Conservation (phyloP, 768 basidiomycete genomes). For the Suillus occidentalis region DNA sequence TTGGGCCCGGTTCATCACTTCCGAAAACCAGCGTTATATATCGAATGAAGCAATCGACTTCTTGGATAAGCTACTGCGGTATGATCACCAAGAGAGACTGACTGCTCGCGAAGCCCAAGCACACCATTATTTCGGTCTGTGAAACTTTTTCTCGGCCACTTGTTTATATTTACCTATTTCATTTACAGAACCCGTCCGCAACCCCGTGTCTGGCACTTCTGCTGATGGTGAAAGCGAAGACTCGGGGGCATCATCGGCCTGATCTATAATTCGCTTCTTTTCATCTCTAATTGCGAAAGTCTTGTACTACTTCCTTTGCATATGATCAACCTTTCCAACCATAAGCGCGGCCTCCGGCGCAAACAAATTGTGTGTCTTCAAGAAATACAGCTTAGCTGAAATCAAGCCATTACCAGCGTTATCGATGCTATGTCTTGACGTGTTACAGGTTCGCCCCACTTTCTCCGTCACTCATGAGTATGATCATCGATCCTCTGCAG, state of each 20-base stretch:
- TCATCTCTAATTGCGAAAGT: slow-evolving; percentile 26
- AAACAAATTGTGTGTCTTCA: slow-evolving; percentile 21
- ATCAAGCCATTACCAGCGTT: neutral
- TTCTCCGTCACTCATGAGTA: neutral
- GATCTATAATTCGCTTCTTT: slow-evolving; percentile 23
- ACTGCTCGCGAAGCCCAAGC: slow-evolving; percentile 92
- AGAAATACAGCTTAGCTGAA: neutral
- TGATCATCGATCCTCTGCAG: slow-evolving; percentile 14
- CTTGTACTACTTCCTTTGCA: slow-evolving; percentile 34
- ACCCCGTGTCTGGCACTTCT: slow-evolving; percentile 39
- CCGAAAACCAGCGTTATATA: slow-evolving; percentile 94
- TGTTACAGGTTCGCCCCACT: slow-evolving; percentile 42
- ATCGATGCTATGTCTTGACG: slow-evolving; percentile 47
- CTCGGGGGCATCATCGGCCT: slow-evolving; percentile 34
- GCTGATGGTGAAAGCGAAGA: slow-evolving; percentile 66
- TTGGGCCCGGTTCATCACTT: slow-evolving; percentile 94
- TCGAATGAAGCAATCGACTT: slow-evolving; percentile 97
- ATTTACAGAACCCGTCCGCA: slow-evolving; percentile 67
- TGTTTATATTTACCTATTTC: slow-evolving; percentile 19
- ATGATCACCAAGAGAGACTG: slow-evolving; percentile 95
- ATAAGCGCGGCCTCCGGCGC: slow-evolving; percentile 5
- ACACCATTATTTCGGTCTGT: slow-evolving; percentile 88
- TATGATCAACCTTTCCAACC: slow-evolving; percentile 25
- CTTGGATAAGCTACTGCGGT: slow-evolving; percentile 91
- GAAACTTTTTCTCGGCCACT: slow-evolving; percentile 7